These are phyloP conservation scores for Daldinia childiae DNA, from an alignment of 495 filamentous ascomycete genomes.

Conservation along the genomic window DNA sequence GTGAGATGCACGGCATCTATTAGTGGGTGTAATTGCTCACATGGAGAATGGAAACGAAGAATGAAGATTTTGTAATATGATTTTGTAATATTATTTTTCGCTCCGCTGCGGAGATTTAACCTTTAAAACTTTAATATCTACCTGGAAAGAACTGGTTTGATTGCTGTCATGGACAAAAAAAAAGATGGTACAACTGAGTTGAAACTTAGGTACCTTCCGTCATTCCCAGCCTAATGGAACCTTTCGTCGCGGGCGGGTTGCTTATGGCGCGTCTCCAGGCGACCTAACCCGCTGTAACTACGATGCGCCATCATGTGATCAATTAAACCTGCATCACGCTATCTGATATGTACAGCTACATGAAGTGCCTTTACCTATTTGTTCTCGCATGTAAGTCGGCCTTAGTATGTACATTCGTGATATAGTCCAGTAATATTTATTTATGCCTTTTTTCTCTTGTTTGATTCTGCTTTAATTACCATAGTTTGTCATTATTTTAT, in stretches of 20 bases:
- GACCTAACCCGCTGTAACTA: constrained; percentile 19
- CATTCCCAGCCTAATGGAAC: constrained; percentile 31
- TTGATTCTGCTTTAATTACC: background rate
- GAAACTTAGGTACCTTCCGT: constrained; percentile 27
- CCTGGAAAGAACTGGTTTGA: background rate
- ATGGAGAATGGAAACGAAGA: background rate
- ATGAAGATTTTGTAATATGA: background rate
- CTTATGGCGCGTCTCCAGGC: constrained; percentile 28
- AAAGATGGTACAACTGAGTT: constrained; percentile 6
- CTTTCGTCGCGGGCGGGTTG: constrained; percentile 24
- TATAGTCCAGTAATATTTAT: background rate
- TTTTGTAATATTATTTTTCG: too few species aligned
- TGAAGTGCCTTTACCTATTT: background rate
- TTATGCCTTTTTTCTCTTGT: background rate
- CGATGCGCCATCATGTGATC: constrained; percentile 41
- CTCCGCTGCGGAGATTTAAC: background rate
- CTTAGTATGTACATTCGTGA: background rate
- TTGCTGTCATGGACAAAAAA: background rate
- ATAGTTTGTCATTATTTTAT: background rate
- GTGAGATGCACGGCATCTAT: constrained; percentile 39
- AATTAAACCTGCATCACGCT: constrained; percentile 33
- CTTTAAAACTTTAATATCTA: background rate
- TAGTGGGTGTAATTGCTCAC: constrained; percentile 19
- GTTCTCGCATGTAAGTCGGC: background rate
- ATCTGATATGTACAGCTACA: background rate